phyloP scores from a whole-genome alignment of 179 eudicot genomes.

The Spergularia azorica region DNA sequence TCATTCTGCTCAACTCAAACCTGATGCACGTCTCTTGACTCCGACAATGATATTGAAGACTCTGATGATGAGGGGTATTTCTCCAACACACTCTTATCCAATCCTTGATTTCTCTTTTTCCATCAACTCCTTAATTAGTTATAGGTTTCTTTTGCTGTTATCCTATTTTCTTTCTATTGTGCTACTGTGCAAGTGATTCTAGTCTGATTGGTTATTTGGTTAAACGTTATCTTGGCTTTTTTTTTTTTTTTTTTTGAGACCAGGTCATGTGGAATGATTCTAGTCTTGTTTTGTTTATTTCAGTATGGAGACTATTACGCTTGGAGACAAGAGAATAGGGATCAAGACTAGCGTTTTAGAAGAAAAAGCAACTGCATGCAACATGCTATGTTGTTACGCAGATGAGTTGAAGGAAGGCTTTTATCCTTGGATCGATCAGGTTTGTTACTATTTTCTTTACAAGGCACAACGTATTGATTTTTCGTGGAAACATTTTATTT shows the following conservation, averaged over 20 bases:
- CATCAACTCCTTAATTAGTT: too few species aligned
- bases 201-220: too few species aligned
- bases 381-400: constrained; percentile 96
- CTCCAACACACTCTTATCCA: background rate
- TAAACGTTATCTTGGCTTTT: too few species aligned
- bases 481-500: too few species aligned
- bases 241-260: too few species aligned
- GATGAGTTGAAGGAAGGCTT: constrained; percentile 98
- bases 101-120: too few species aligned
- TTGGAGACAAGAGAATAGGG: constrained; percentile 95
- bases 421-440: constrained; percentile 99
- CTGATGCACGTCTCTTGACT: constrained; percentile 95
- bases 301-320: constrained; percentile 98
- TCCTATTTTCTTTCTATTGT: too few species aligned
- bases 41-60: constrained; percentile 82
- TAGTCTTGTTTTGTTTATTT: constrained; percentile 23
- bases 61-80: constrained; percentile 91
- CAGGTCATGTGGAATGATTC: background rate
- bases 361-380: constrained; percentile 99
- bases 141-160: too few species aligned
- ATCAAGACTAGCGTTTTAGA: constrained; percentile 95
- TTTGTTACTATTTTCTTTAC: constrained; percentile 3
- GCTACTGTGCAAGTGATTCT: too few species aligned
- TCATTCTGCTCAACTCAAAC: constrained; percentile 94
- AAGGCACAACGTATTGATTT: too few species aligned